Percentiles rank a stretch among this genome's conserved stretches.
These are phyloP conservation scores for Chlorella sp. DNA, from an alignment of 139 green algal species.

Conservation along the genomic window DNA sequence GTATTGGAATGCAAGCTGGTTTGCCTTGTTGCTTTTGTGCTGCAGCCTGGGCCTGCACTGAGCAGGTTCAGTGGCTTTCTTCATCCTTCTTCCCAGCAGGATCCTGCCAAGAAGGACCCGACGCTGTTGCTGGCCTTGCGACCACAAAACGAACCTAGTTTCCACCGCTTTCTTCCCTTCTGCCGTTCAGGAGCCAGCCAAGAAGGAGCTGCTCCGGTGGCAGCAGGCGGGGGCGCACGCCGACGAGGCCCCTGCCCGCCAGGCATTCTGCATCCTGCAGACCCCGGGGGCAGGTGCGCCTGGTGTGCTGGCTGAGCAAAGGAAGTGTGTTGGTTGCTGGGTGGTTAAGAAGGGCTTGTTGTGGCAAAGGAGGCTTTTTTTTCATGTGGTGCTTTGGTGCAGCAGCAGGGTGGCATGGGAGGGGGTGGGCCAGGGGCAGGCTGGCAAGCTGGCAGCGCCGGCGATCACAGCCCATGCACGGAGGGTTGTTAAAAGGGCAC, in stretches of 20 bases:
- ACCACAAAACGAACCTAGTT: too few relatives aligned
- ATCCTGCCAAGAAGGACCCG: conserved; percentile 60
- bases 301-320: not conserved
- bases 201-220: conserved; percentile 58
- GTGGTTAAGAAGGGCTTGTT: too few relatives aligned
- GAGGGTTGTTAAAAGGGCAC: too few relatives aligned
- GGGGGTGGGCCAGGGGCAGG: too few relatives aligned
- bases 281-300: conserved; percentile 21
- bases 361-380: not conserved
- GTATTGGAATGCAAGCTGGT: too few relatives aligned
- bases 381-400: conserved; percentile 14
- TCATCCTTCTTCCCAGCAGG: conserved; percentile 37
- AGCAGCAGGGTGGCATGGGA: conserved; percentile 46
- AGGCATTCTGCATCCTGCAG: conserved; percentile 57
- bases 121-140: too few relatives aligned
- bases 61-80: not conserved
- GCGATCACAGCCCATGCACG: too few relatives aligned
- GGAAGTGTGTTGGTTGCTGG: too few relatives aligned
- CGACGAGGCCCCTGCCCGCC: conserved; percentile 31
- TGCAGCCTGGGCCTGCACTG: too few relatives aligned
- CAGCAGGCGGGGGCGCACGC: conserved; percentile 32
- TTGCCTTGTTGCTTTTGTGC: too few relatives aligned
- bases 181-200: conserved; percentile 57
- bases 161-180: not conserved
- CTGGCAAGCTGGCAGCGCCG: too few relatives aligned